Base-by-base conservation (phyloP, 2,329 filamentous ascomycete genomes). In the Diaporthe aspalathi region DNA sequence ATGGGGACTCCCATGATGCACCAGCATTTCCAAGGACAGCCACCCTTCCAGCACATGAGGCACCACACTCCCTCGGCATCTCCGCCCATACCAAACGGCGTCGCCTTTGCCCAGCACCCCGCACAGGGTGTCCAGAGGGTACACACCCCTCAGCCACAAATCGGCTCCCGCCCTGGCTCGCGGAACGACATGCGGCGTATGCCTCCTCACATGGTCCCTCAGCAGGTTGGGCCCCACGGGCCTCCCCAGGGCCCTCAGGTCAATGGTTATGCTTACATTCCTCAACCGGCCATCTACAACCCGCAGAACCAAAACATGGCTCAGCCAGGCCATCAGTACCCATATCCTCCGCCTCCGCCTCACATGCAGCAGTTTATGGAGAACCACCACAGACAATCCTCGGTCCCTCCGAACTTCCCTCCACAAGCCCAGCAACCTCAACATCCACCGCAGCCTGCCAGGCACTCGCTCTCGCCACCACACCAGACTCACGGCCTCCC, bases 41-140 rank as follows among this genome's bases (percentile, higher is more conserved):
- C 86, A 45, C 85, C 89, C n/a, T 97, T 94, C 79, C 89, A 93
- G 74, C 93, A 95, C 77, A 91, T 97, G 75, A 89, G 93, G 78
- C 92, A 96, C 76, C 89, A 91, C 70, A 94, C 94, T 24, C 93
- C 94, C 14, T 97, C 94, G 29, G 93, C 92, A 40, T 98, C 95
- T 29, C 95, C 95, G 71, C 95, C 95, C 3, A 93, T 98, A 75
- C 88, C 89, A 66, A 97, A 94, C 78, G 92, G 92, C 74, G 88
- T 92, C 74, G 88, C 89, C 29, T 94, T 92, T 76, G 89, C 90
- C 74, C 88, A 89, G 71, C 82, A 83, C 52, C 76, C 78, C 38
- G 76, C 82, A 63, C 81, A 85, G 76, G 77, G 79, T 76, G 78
- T 80, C n/a, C 85, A 84, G 68, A 90, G 94, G 74, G 91, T 92